Conservation (phyloP, 2,329 filamentous ascomycete genomes). For the Pseudonectria foliicola region DNA sequence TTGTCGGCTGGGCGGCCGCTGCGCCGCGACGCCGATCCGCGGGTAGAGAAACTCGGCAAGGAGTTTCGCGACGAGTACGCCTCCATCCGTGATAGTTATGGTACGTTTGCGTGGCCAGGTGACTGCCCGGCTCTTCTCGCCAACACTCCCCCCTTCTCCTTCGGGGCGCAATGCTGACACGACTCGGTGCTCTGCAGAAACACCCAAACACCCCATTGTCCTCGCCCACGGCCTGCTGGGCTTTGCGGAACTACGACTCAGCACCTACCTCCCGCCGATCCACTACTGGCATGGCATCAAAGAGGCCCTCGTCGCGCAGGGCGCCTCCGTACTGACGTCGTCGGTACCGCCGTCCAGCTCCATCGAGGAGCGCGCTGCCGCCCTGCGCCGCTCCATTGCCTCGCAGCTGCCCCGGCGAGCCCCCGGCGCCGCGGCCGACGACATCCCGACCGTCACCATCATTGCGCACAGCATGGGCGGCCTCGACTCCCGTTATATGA, state of each 20-base stretch:
- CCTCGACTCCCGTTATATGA: constrained; percentile 59
- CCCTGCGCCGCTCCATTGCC: constrained; percentile 49
- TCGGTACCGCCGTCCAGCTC: constrained; percentile 54
- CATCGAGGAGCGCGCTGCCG: constrained; percentile 53
- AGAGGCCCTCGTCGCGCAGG: constrained; percentile 47
- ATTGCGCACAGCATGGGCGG: constrained; percentile 65
- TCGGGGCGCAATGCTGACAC: neutral
- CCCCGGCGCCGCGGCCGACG: constrained; percentile 21
- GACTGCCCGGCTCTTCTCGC: no score
- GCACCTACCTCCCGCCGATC: constrained; percentile 45
- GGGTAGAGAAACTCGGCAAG: constrained; percentile 33
- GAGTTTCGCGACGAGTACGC: constrained; percentile 42
- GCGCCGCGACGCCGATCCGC: constrained; percentile 27
- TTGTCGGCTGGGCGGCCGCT: constrained; percentile 9
- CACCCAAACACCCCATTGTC: constrained; percentile 55
- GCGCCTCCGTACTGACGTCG: constrained; percentile 51
- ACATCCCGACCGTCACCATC: constrained; percentile 57
- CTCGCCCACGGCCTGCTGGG: constrained; percentile 60
- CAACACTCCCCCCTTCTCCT: neutral
- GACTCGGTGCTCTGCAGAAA: constrained; percentile 30
- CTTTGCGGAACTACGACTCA: constrained; percentile 50
- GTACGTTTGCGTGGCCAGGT: no score
- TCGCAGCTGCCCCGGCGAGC: constrained; percentile 11
- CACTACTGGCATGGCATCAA: constrained; percentile 61
- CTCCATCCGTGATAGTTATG: constrained; percentile 36